These are phyloP conservation scores for Pyracantha coccinea DNA, from an alignment of 331 rosid species.

Conservation along the genomic window DNA sequence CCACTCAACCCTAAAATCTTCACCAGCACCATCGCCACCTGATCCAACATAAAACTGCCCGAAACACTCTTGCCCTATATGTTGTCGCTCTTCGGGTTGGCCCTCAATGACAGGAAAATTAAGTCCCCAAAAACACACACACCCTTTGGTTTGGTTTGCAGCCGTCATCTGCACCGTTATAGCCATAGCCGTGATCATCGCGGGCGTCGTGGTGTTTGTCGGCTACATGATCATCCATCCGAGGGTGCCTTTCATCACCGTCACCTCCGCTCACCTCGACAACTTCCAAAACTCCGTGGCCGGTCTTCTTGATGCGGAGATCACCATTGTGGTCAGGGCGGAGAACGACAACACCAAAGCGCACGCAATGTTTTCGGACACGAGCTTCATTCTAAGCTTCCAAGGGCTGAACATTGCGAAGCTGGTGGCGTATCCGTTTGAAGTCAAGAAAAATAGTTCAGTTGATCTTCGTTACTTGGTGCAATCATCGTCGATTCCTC, in stretches of 20 bases:
- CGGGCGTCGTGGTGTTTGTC: constrained; percentile 41
- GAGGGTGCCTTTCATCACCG: constrained; percentile 46
- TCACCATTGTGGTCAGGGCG: constrained; percentile 34
- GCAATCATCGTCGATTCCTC: constrained; percentile 43
- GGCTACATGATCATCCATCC: constrained; percentile 76
- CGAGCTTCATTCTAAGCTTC: constrained; percentile 40
- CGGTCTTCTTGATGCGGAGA: constrained; percentile 46
- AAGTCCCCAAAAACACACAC: constrained; percentile 16
- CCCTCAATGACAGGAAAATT: constrained; percentile 14
- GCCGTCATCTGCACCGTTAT: constrained; percentile 63
- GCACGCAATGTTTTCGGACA: constrained; percentile 58
- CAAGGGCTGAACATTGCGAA: constrained; percentile 38
- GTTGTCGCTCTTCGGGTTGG: not conserved
- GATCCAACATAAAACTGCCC: constrained; percentile 14
- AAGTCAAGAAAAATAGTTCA: constrained; percentile 46
- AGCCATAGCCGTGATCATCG: constrained; percentile 41
- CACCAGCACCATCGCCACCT: not conserved
- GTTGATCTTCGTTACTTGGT: constrained; percentile 39
- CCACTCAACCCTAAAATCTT: not conserved
- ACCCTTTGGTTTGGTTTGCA: constrained; percentile 50
- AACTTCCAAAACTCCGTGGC: constrained; percentile 30
- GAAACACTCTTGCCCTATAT: not conserved
- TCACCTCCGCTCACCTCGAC: constrained; percentile 45
- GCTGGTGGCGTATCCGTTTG: constrained; percentile 31
- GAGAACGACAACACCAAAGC: constrained; percentile 71